phyloP scores from a whole-genome alignment of 106 monocot genomes.

The Amphibolis antarctica region DNA sequence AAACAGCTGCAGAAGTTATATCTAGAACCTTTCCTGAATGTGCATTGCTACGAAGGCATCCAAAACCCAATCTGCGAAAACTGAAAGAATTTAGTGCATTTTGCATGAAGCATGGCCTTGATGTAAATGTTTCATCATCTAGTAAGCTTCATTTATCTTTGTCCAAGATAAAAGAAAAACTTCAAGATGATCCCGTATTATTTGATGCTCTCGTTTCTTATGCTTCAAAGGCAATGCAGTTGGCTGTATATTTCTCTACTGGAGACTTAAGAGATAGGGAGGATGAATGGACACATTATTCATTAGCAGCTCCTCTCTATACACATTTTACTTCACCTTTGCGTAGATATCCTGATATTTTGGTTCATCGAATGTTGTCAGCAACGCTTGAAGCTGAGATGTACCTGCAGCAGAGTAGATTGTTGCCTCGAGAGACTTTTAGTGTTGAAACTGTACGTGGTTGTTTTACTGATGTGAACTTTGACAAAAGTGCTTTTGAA shows the following conservation, averaged over 20 bases:
- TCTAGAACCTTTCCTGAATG: slow-evolving; percentile 64
- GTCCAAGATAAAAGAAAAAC: slow-evolving; percentile 49
- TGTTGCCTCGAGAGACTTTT: not conserved
- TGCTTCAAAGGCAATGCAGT: slow-evolving; percentile 84
- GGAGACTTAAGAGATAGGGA: slow-evolving; percentile 47
- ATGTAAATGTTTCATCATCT: slow-evolving; percentile 73
- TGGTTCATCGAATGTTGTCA: slow-evolving; percentile 72
- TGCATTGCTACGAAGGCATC: slow-evolving; percentile 81
- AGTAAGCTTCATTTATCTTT: slow-evolving; percentile 64
- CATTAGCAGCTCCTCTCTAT: slow-evolving; percentile 60
- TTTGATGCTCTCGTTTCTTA: slow-evolving; percentile 66
- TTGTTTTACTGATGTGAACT: slow-evolving; percentile 49
- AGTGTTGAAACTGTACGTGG: slow-evolving; percentile 1
- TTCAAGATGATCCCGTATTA: slow-evolving; percentile 61
- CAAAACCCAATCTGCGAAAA: slow-evolving; percentile 67
- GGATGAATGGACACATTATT: slow-evolving; percentile 87
- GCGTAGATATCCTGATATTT: slow-evolving; percentile 86
- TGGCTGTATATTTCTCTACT: slow-evolving; percentile 73
- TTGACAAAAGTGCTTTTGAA: slow-evolving; percentile 45
- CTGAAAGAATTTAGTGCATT: slow-evolving; percentile 80
- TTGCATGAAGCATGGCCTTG: slow-evolving; percentile 70
- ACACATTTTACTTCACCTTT: slow-evolving; percentile 94
- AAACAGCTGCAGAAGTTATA: slow-evolving; percentile 66
- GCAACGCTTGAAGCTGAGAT: slow-evolving; percentile 69
- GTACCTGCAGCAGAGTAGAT: slow-evolving; percentile 30